Evolutionary conservation across 768 basidiomycete genomes (phyloP), one percentile per base, ranked within the genome.

Genomic region (Hebeloma cylindrosporum): DNA sequence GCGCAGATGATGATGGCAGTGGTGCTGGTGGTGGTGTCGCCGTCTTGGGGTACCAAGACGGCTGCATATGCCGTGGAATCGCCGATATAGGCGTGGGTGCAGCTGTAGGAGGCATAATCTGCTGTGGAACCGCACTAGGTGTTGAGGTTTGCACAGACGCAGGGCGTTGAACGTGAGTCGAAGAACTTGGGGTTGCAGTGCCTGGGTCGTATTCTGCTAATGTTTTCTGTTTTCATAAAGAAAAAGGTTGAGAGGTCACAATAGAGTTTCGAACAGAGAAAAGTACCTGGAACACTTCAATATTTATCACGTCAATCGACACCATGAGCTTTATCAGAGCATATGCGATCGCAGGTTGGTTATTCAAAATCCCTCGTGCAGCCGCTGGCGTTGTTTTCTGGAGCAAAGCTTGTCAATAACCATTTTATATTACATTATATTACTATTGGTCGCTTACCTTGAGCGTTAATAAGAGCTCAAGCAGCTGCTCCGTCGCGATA

Each of bases 241-340:
- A 7, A 7, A 16, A 22, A 18, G 9, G 5, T 20, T 17, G 5
- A 43, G 26, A 30, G 2, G n/a, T n/a, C n/a, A 29, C 17, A 18
- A 18, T 29, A 28, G 11, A 14, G 27, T 14, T 42, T 22, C 23
- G 11, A 8, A 27, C 30, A 30, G 26, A 28, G 0, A 28, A 9
- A 4, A 56, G 29, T 47, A 87, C 87, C 71, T 88, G 85, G 52
- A 88, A 79, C 5, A 88, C 85, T 33, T 88, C 82, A 36, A 85
- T 71, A 38, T 88, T 80, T 27, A 89, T 73, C 0, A 83, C 84
- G 44, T 83, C 81, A 67, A 89, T 79, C 44, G 78, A 79, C 16
- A 88, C 85, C 85, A 89, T 87, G 27, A 88, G 76, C 0, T 76
- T 75, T 46, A 90, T 85, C 0, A 90, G 68, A 2, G 83, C 85